Base-by-base conservation (phyloP, 2,329 filamentous ascomycete species). In the Aspergillus pseudoterreus region DNA sequence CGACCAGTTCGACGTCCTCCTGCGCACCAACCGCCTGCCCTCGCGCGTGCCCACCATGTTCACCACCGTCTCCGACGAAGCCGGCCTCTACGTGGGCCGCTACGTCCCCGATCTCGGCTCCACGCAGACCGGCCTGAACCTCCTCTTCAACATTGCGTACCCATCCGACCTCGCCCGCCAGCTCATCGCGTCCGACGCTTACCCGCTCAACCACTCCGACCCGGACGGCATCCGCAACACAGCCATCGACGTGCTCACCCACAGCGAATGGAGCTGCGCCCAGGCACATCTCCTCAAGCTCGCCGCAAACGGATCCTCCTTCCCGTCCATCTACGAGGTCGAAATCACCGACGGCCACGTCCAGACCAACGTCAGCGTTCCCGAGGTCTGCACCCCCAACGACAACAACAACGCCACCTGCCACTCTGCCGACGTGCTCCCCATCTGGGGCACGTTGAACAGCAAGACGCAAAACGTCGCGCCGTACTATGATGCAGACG, bases 41-140 rank as follows among this genome's bases (percentile, higher is more conserved):
- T 61, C 58, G 38, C 53, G 52, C 12, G 63, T 66, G 14, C 63
- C 63, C 2, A 60, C 57, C 19, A 61, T 66, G 51, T 66, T 66
- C 54, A 63, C 61, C 22, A 63, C 52, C 9, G 59, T 65, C 45
- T 51, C 53, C 8, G 58, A 65, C 42, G 63, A 66, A 56, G 58
- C 63, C 6, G 54, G 43, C 38, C 45, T 62, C 38, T 65, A 52
- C 35, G 45, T 62, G 4, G 47, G 19, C 19, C 5, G 24, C 6
- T 44, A 46, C 14, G 43, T 61, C 21, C 52, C 57, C 1, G 38
- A 50, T 6, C 47, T 61, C 4, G 55, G 51, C 5, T 44, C 56
- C 10, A 38, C 43, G 3, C 43, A 56, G 17, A 2, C 39, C 2
- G 50, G 45, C 4, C 50, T 63, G 15, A 45, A 58, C 48, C n/a